phyloP scores from a whole-genome alignment of 148 eudicot genomes.

The Spergularia bocconei region DNA sequence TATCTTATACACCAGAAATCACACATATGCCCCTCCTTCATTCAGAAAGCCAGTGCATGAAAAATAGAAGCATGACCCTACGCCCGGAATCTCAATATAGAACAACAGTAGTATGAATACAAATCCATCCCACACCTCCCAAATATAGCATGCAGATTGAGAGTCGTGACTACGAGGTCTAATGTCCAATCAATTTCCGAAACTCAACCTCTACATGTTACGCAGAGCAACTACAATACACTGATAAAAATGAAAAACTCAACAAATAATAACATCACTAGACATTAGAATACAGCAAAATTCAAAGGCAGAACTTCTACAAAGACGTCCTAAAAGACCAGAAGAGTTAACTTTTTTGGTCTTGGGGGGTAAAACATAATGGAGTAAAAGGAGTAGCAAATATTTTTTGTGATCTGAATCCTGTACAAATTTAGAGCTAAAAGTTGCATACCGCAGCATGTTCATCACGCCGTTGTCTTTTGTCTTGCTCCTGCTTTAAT shows the following conservation, averaged over 20 bases:
- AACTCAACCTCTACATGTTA: background rate
- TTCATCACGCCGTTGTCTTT: conserved; percentile 76
- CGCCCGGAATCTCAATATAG: too few relatives aligned
- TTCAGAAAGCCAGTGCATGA: too few relatives aligned
- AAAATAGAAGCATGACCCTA: too few relatives aligned
- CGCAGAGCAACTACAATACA: background rate
- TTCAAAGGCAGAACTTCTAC: background rate
- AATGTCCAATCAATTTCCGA: background rate
- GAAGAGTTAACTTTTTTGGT: background rate
- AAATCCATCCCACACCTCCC: too few relatives aligned
- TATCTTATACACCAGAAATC: too few relatives aligned
- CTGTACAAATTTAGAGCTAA: background rate
- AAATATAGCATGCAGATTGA: background rate
- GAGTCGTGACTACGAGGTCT: background rate
- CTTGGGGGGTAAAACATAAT: background rate
- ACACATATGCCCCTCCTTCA: too few relatives aligned
- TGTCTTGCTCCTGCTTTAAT: conserved; percentile 89
- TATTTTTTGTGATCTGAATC: background rate
- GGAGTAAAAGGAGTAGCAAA: background rate
- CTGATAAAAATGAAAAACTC: background rate
- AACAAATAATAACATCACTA: background rate
- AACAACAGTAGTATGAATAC: too few relatives aligned
- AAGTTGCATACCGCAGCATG: conserved; percentile 50
- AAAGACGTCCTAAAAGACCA: background rate
- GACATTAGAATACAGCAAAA: background rate